phyloP scores from a whole-genome alignment of 2,329 filamentous ascomycete species.

The Talaromyces islandicus region DNA sequence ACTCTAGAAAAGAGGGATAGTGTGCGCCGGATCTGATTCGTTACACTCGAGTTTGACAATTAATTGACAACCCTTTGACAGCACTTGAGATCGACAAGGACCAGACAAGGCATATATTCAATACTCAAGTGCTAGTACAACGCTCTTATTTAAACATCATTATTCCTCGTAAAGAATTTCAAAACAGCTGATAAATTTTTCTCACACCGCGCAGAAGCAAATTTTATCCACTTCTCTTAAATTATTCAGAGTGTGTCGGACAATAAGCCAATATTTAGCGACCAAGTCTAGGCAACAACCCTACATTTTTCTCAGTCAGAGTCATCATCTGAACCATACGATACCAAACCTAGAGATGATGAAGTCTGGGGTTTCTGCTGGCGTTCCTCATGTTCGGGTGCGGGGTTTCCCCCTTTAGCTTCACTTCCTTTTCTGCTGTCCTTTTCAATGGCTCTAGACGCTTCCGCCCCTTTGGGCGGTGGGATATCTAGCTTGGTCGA shows the following conservation, averaged over 20 bases:
- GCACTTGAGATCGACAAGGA: neutral
- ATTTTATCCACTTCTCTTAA: neutral
- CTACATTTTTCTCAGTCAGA: conserved; percentile 14
- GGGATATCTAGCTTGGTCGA: neutral
- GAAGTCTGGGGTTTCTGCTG: conserved; percentile 16
- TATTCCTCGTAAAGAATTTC: neutral
- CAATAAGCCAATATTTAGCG: neutral
- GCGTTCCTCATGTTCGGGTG: neutral
- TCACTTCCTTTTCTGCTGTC: neutral
- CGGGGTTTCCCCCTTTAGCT: neutral
- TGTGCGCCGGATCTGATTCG: neutral
- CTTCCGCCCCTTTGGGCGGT: neutral
- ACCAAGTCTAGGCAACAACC: neutral
- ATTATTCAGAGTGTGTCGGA: neutral
- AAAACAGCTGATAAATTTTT: neutral
- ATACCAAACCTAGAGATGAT: conserved; percentile 28
- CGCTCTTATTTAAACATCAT: neutral
- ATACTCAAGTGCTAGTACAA: neutral
- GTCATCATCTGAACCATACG: conserved; percentile 37
- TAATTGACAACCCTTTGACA: neutral
- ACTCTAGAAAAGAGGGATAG: neutral
- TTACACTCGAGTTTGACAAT: too few relatives aligned
- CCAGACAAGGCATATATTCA: neutral
- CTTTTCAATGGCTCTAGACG: neutral
- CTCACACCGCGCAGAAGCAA: neutral